These are phyloP conservation scores for Fonsecaea nubica DNA, from an alignment of 2,329 filamentous ascomycete species.

Conservation along the genomic window DNA sequence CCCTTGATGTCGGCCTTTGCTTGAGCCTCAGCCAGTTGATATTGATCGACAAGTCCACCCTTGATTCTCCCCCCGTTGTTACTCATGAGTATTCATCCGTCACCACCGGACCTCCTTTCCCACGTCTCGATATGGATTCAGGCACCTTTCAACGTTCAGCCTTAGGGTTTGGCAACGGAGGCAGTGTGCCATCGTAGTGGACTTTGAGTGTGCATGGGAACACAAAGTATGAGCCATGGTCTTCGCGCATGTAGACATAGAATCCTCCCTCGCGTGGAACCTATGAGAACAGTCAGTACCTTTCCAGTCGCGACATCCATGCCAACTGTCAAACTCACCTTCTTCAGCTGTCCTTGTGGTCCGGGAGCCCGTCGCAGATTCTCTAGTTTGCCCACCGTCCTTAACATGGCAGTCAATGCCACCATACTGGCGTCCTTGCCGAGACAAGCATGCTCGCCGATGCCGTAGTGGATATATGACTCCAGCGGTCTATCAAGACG, in stretches of 20 bases:
- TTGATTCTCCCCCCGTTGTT: too few relatives aligned
- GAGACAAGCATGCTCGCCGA: conserved; percentile 68
- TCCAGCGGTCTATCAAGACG: conserved; percentile 68
- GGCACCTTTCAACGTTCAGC: conserved; percentile 13
- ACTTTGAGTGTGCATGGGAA: conserved; percentile 58
- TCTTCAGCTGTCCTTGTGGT: conserved; percentile 71
- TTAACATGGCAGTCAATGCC: conserved; percentile 71
- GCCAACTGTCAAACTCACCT: conserved; percentile 43
- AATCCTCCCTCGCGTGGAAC: conserved; percentile 62
- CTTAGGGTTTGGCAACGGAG: conserved; percentile 26
- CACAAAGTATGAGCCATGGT: conserved; percentile 64
- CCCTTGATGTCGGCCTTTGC: too few relatives aligned
- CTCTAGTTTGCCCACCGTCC: conserved; percentile 66
- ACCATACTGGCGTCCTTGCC: conserved; percentile 66
- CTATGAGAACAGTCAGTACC: conserved; percentile 15
- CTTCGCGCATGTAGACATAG: conserved; percentile 69
- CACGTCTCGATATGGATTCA: too few relatives aligned
- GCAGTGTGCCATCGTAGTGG: conserved; percentile 51
- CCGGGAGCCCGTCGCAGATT: conserved; percentile 68
- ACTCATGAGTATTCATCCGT: too few relatives aligned
- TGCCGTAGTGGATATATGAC: conserved; percentile 69
- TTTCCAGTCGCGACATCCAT: not conserved
- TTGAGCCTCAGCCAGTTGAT: too few relatives aligned
- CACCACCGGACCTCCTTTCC: too few relatives aligned
- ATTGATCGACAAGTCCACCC: too few relatives aligned